Percentiles rank a stretch among this genome's conserved stretches.
Conservation (phyloP, 208 protist species). For the Wallacemonas rigidus region DNA sequence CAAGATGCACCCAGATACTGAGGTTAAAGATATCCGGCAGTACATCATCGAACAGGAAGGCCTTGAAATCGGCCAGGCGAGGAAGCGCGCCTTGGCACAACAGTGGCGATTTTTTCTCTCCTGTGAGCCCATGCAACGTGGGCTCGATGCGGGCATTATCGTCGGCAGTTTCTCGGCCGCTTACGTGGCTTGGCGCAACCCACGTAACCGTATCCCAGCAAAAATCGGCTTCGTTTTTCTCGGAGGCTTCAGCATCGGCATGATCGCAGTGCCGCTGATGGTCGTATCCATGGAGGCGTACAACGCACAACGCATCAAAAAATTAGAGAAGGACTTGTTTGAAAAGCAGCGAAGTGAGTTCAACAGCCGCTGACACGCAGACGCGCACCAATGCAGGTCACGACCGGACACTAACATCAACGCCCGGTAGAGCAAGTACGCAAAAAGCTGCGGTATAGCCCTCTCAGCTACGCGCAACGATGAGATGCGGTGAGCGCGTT, state of each 20-base stretch:
- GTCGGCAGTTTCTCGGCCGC: constrained; percentile 72
- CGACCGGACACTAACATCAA: too few species aligned
- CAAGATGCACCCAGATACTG: constrained; percentile 76
- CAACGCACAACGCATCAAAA: constrained; percentile 75
- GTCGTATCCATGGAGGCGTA: constrained; percentile 66
- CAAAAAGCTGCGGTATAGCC: not conserved
- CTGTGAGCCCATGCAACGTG: constrained; percentile 82
- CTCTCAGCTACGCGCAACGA: too few species aligned
- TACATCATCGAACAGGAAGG: constrained; percentile 88
- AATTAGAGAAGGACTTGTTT: constrained; percentile 76
- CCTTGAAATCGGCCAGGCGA: constrained; percentile 67
- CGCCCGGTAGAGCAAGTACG: not conserved
- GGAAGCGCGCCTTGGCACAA: constrained; percentile 58
- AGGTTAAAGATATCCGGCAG: constrained; percentile 72
- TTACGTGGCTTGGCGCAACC: constrained; percentile 54
- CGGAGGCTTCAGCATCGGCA: constrained; percentile 66
- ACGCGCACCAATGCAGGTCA: not conserved
- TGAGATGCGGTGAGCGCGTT: too few species aligned
- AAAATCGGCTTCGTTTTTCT: constrained; percentile 71
- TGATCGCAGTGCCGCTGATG: constrained; percentile 68
- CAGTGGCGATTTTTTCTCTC: constrained; percentile 89
- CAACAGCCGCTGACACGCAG: constrained; percentile 29
- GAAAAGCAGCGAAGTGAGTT: constrained; percentile 74
- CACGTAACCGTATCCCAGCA: constrained; percentile 58
- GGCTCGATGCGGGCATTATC: constrained; percentile 82